These are phyloP conservation scores for Cutaneotrichosporon arboriforme DNA, from an alignment of 1,284 basidiomycete genomes.

Conservation along the genomic window DNA sequence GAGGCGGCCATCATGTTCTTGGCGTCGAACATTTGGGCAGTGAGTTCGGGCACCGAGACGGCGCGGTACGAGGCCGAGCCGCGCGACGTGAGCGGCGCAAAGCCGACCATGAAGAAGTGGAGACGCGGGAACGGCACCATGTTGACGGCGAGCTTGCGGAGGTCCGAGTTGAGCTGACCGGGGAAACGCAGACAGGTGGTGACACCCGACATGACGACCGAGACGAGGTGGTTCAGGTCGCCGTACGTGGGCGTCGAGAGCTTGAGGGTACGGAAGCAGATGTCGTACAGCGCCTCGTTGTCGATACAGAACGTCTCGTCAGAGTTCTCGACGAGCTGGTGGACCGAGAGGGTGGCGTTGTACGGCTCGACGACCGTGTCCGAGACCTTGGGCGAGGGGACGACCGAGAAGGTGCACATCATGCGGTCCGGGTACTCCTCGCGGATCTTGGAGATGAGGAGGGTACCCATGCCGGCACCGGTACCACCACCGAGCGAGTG, in stretches of 20 bases:
- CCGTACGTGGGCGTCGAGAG: constrained; percentile 89
- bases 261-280: constrained; percentile 95
- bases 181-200: constrained; percentile 63
- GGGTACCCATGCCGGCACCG: constrained; percentile 59
- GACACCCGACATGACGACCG: constrained; percentile 89
- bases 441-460: constrained; percentile 59
- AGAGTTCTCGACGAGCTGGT: constrained; percentile 61
- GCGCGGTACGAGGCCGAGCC: constrained; percentile 91
- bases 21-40: constrained; percentile 97
- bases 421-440: constrained; percentile 61
- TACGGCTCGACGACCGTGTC: constrained; percentile 61
- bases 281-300: constrained; percentile 97
- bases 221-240: constrained; percentile 95
- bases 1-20: constrained; percentile 97
- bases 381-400: constrained; percentile 58
- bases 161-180: constrained; percentile 96
- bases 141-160: constrained; percentile 96
- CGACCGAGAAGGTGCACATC: constrained; percentile 60
- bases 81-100: constrained; percentile 87
- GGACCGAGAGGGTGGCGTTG: constrained; percentile 59
- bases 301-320: constrained; percentile 68
- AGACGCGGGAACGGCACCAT: constrained; percentile 99
- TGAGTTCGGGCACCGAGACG: constrained; percentile 91
- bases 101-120: constrained; percentile 99
- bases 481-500: constrained; percentile 61